Base-by-base conservation (phyloP, 2,329 filamentous ascomycete species). In the Trichoderma atroviride region DNA sequence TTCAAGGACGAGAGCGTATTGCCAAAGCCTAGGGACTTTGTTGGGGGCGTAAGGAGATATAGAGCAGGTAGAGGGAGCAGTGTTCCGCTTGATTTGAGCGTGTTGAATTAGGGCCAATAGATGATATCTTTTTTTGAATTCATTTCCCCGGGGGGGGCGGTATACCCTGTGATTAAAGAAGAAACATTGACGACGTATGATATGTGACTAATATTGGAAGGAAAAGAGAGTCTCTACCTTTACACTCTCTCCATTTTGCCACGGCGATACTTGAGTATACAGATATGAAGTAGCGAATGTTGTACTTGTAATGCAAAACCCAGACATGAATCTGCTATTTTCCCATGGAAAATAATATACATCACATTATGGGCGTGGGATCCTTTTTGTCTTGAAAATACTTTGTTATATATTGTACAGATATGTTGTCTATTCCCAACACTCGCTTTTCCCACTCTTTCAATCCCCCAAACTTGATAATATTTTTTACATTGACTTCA, bases 31-130 rank as follows among this genome's bases (percentile, higher is more conserved):
- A 86, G 95, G 75, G 89, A 92, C 1, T 97, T 96, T 76, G 81
- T 85, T 1, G 91, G 91, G n/a, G 89, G 88, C 4, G 82, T 86
- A 24, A 94, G 91, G 78, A 89, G 88, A 78, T 99, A 98, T 80
- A 86, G 95, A 72, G 96, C 96, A 43, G 96, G 96, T 10, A 88
- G 95, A 77, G 95, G 94, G 37, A 97, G 94, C 81, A 97, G 92
- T 83, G 94, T 98, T 74, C 96, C 96, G 35, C 83, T 98, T 74
- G 93, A 98, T 83, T 80, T 99, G 77, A 88, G 84, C 73, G 83
- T 86, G 35, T 70, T 74, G 60, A 62, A 57, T 72, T 69, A 68
- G 58, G 58, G 47, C 31, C 43, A 61, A 61, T 55, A 55, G 53
- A 62, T 37, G 40, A 63, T 68, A 57, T 58, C 29, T 73, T 19